Conservation (phyloP, 2,329 filamentous ascomycete species). For the Teratosphaeria gauchensis region DNA sequence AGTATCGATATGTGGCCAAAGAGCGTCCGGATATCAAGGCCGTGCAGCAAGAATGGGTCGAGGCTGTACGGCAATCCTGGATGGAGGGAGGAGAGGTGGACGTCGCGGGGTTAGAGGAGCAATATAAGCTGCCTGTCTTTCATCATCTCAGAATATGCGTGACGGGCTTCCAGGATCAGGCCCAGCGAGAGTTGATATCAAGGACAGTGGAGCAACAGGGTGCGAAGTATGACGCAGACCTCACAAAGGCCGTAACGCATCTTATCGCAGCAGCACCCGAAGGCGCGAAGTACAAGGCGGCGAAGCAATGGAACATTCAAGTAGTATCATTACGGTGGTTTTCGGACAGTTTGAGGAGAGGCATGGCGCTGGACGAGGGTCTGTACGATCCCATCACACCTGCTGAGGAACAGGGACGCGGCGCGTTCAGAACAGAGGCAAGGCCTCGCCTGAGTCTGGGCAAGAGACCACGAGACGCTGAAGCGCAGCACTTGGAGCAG, state of each 20-base stretch:
- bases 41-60: constrained; percentile 74
- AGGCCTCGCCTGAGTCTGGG: constrained; percentile 36
- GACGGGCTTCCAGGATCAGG: constrained; percentile 58
- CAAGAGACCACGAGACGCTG: constrained; percentile 50
- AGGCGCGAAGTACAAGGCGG: constrained; percentile 84
- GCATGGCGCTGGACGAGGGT: constrained; percentile 84
- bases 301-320: constrained; percentile 70
- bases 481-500: constrained; percentile 20
- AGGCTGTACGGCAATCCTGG: constrained; percentile 71
- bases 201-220: constrained; percentile 59
- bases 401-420: constrained; percentile 60
- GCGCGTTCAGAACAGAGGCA: constrained; percentile 52
- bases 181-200: constrained; percentile 61
- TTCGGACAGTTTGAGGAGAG: constrained; percentile 67
- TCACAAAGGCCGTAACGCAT: constrained; percentile 79
- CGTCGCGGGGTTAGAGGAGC: constrained; percentile 56
- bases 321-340: constrained; percentile 82
- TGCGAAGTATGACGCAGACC: constrained; percentile 75
- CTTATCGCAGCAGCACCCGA: constrained; percentile 69
- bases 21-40: constrained; percentile 78
- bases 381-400: constrained; percentile 70
- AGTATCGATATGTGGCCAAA: constrained; percentile 91
- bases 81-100: constrained; percentile 68
- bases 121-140: constrained; percentile 57
- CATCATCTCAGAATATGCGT: constrained; percentile 55